These are phyloP conservation scores for Eutrema heterophyllum DNA, from an alignment of 345 rosid genomes.

Conservation along the genomic window DNA sequence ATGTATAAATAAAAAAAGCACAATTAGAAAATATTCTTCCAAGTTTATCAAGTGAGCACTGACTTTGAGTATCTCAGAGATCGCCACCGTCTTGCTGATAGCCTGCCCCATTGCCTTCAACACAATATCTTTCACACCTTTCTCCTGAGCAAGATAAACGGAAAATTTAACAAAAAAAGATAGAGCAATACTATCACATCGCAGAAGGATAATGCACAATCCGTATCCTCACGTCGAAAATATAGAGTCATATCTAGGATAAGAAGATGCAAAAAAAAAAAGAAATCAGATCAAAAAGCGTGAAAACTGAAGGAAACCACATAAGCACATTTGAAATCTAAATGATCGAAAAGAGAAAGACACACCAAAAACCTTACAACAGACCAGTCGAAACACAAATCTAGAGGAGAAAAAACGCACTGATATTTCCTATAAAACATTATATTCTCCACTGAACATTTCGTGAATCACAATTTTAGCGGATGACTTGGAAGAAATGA, in stretches of 20 bases:
- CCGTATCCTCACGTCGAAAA: neutral
- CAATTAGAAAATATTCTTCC: neutral
- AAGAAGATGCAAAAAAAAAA: too few relatives aligned
- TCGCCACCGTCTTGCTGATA: slow-evolving; percentile 80
- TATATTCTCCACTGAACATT: neutral
- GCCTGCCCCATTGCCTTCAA: slow-evolving; percentile 97
- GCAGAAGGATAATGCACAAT: neutral
- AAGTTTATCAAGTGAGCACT: neutral
- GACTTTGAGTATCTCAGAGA: slow-evolving; percentile 82
- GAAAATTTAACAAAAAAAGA: neutral
- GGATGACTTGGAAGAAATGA: neutral
- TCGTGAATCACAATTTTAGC: neutral
- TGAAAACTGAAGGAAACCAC: too few relatives aligned
- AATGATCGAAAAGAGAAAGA: too few relatives aligned
- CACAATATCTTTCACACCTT: slow-evolving; percentile 58
- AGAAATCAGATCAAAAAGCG: neutral
- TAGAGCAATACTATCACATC: neutral
- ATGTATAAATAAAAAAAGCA: neutral
- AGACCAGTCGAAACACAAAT: neutral
- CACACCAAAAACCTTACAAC: neutral
- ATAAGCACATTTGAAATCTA: too few relatives aligned
- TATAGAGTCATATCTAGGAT: too few relatives aligned
- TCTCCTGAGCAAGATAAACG: slow-evolving; percentile 41
- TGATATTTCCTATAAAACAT: neutral
- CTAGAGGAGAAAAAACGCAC: neutral